Percentiles rank a stretch among this genome's conserved stretches.
Evolutionary conservation across 805 yeast genomes (phyloP).

Genomic region (Blastobotrys americana): DNA sequence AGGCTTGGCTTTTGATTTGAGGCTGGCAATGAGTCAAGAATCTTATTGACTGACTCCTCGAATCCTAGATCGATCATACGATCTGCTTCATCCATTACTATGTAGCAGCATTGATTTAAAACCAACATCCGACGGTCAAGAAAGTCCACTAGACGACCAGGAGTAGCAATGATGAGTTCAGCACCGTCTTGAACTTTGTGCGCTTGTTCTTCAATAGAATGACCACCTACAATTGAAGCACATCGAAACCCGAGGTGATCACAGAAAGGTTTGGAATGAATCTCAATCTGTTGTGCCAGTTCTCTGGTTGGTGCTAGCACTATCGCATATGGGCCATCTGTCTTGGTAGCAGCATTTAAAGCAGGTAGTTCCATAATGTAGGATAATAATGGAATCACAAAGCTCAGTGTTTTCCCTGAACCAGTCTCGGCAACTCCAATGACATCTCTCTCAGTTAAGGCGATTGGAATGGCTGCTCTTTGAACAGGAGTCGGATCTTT

Average conservation of each 20-base stretch:
- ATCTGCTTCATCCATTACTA: conserved; percentile 91
- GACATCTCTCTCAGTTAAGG: conserved; percentile 52
- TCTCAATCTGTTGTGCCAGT: conserved; percentile 77
- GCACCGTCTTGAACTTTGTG: conserved; percentile 53
- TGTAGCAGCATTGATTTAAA: conserved; percentile 52
- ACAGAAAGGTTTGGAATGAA: conserved; percentile 52
- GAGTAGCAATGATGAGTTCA: conserved; percentile 85
- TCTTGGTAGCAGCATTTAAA: conserved; percentile 39
- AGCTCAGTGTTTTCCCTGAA: conserved; percentile 88
- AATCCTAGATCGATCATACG: conserved; percentile 94
- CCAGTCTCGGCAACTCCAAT: conserved; percentile 96
- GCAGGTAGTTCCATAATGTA: conserved; percentile 44
- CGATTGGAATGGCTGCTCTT: conserved; percentile 76
- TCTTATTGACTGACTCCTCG: conserved; percentile 64
- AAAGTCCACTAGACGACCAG: conserved; percentile 83
- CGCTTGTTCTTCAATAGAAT: conserved; percentile 67
- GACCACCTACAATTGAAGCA: conserved; percentile 83
- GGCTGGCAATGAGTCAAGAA: conserved; percentile 50
- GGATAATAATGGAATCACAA: conserved; percentile 61
- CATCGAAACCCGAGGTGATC: conserved; percentile 31
- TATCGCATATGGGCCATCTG: conserved; percentile 65
- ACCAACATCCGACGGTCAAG: conserved; percentile 59
- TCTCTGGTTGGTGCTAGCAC: conserved; percentile 91
- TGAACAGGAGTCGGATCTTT: conserved; percentile 83
- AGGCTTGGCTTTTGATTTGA: conserved; percentile 36